A percentile compares a stretch with the other conserved stretches of the same genome.
Evolutionary conservation across 1,284 basidiomycete genomes (phyloP).

Genomic region (Heliocybe sulcata): DNA sequence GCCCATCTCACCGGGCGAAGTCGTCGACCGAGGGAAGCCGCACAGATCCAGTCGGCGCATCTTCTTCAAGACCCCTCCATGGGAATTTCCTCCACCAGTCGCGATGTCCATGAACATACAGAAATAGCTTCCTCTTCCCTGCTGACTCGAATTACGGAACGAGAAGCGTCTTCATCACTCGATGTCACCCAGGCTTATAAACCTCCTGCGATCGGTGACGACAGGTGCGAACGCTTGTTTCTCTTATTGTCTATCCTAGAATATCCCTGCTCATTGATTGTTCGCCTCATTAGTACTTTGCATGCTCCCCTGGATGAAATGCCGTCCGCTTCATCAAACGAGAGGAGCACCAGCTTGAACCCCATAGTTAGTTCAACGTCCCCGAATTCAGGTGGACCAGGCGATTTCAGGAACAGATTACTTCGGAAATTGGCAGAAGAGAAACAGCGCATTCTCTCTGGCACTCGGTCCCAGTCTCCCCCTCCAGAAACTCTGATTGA

Average conservation of each 20-base stretch:
- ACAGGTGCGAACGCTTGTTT: neutral
- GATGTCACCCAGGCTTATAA: neutral
- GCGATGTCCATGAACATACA: neutral
- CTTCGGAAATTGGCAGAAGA: neutral
- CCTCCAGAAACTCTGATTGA: too few relatives aligned
- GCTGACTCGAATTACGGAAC: constrained; percentile 3
- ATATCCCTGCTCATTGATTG: neutral
- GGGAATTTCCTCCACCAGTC: neutral
- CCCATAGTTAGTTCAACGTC: neutral
- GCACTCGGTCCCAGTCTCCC: neutral
- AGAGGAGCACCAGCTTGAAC: too few relatives aligned
- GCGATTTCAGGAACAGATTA: neutral
- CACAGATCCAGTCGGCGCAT: constrained; percentile 3
- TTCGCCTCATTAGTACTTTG: neutral
- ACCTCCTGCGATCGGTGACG: neutral
- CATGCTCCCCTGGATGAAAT: too few relatives aligned
- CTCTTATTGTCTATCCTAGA: neutral
- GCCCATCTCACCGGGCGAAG: constrained; percentile 29
- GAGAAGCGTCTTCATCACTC: neutral
- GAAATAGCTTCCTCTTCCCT: neutral
- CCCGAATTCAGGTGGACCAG: neutral
- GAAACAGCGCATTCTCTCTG: neutral
- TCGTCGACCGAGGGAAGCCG: neutral
- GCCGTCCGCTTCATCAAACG: too few relatives aligned
- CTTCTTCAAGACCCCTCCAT: neutral